Conservation (phyloP, 495 filamentous ascomycete genomes). For the Penicillium taxi region DNA sequence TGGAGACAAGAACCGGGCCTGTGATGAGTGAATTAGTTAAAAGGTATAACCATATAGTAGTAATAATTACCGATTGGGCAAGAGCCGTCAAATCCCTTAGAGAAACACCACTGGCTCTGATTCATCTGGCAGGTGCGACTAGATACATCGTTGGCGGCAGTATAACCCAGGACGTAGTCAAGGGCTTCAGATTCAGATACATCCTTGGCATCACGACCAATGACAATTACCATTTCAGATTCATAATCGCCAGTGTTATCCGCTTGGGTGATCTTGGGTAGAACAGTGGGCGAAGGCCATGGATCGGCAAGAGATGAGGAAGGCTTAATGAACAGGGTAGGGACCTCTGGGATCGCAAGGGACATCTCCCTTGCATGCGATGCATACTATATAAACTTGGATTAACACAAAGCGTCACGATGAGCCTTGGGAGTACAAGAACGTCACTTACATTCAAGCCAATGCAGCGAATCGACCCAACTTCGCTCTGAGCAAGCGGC, state of each 20-base stretch:
- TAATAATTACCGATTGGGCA: conserved; percentile 57
- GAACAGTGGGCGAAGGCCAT: conserved; percentile 55
- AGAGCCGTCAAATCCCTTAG: conserved; percentile 78
- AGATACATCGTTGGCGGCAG: conserved; percentile 73
- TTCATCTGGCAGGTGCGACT: conserved; percentile 74
- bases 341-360: conserved; percentile 63
- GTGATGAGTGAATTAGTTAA: not conserved
- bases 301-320: conserved; percentile 61
- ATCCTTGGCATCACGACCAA: conserved; percentile 61
- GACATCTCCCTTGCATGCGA: conserved; percentile 69
- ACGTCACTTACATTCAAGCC: conserved; percentile 58
- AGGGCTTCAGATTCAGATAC: conserved; percentile 62
- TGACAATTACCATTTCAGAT: conserved; percentile 70
- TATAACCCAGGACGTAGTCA: conserved; percentile 71
- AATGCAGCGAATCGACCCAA: conserved; percentile 55
- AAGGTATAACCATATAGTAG: not conserved
- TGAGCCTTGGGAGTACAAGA: not conserved
- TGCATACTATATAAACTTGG: conserved; percentile 46
- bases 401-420: not conserved
- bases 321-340: conserved; percentile 78
- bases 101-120: conserved; percentile 71
- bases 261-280: conserved; percentile 50
- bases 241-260: conserved; percentile 67
- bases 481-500: conserved; percentile 40
- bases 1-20: conserved; percentile 50